Percentiles rank a stretch among this genome's conserved stretches.
Evolutionary conservation across 345 rosid genomes (phyloP).

Genomic region (Eutrema japonicum): DNA sequence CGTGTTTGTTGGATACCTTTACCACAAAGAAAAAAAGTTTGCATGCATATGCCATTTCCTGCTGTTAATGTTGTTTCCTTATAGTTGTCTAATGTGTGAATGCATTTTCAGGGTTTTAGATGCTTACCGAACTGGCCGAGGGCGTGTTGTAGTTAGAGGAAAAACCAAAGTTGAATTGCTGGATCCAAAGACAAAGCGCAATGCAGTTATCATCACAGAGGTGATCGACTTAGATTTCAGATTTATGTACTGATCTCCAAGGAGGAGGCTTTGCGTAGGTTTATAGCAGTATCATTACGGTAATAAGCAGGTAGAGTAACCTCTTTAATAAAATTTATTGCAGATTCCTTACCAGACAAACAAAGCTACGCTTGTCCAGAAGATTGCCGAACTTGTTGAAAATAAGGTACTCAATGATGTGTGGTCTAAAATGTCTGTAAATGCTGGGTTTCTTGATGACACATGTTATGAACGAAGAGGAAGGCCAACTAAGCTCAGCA

Average conservation of each 20-base stretch:
- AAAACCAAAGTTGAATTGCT: slow-evolving; percentile 81
- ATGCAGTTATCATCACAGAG: slow-evolving; percentile 86
- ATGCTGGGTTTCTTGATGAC: slow-evolving; percentile 16
- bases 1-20: background rate
- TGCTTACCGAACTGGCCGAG: slow-evolving; percentile 92
- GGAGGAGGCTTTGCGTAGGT: slow-evolving; percentile 11
- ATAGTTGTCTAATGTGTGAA: slow-evolving; percentile 31
- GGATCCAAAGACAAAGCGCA: slow-evolving; percentile 75
- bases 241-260: slow-evolving; percentile 12
- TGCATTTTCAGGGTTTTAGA: slow-evolving; percentile 65
- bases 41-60: slow-evolving; percentile 24
- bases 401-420: slow-evolving; percentile 59
- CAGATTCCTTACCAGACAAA: slow-evolving; percentile 96
- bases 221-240: slow-evolving; percentile 45
- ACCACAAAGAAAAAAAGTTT: background rate
- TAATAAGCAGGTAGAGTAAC: slow-evolving; percentile 22
- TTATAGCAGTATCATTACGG: slow-evolving; percentile 3
- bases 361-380: slow-evolving; percentile 89
- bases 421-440: slow-evolving; percentile 13
- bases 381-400: slow-evolving; percentile 98
- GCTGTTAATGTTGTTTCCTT: slow-evolving; percentile 17
- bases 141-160: slow-evolving; percentile 83
- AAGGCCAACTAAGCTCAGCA: background rate
- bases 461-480: slow-evolving; percentile 9
- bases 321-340: slow-evolving; percentile 31